Conservation (phyloP, 1,284 basidiomycete species). For the Ustilago xerochloae region DNA sequence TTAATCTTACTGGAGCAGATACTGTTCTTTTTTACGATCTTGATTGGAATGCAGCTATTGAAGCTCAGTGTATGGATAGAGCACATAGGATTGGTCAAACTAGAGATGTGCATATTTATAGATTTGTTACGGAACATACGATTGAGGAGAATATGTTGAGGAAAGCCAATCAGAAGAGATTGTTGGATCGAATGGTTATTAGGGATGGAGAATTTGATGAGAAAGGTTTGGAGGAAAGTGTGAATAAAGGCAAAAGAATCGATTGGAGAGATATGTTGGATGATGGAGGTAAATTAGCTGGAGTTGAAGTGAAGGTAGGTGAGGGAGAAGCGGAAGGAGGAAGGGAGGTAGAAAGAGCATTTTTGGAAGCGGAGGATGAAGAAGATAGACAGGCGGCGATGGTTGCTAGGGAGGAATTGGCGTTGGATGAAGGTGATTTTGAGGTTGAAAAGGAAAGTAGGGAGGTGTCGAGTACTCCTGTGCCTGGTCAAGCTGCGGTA, state of each 20-base stretch:
- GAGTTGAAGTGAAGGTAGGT: conserved; percentile 63
- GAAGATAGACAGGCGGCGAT: conserved; percentile 85
- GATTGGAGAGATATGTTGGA: conserved; percentile 90
- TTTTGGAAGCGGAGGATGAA: conserved; percentile 88
- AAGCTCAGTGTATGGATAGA: conserved; percentile 94
- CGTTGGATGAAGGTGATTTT: conserved; percentile 76
- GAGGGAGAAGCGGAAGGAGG: conserved; percentile 55
- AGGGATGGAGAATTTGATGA: conserved; percentile 87
- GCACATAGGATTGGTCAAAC: conserved; percentile 96
- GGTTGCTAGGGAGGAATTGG: conserved; percentile 83
- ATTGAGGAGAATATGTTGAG: conserved; percentile 96
- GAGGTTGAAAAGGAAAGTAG: not conserved
- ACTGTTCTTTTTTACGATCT: conserved; percentile 97
- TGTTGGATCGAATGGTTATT: conserved; percentile 90
- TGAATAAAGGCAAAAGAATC: too few species aligned
- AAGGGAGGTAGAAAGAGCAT: conserved; percentile 74
- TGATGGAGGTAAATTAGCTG: conserved; percentile 64
- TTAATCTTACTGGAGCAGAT: conserved; percentile 93
- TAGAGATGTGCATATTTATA: conserved; percentile 95
- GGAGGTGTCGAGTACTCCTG: not conserved
- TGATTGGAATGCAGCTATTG: conserved; percentile 98
- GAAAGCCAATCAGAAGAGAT: conserved; percentile 95
- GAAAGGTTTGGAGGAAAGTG: conserved; percentile 65
- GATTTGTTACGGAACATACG: conserved; percentile 90
- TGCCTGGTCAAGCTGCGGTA: conserved; percentile 1